Conservation (phyloP, 345 rosid genomes). For the Eucalyptus shirleyi region DNA sequence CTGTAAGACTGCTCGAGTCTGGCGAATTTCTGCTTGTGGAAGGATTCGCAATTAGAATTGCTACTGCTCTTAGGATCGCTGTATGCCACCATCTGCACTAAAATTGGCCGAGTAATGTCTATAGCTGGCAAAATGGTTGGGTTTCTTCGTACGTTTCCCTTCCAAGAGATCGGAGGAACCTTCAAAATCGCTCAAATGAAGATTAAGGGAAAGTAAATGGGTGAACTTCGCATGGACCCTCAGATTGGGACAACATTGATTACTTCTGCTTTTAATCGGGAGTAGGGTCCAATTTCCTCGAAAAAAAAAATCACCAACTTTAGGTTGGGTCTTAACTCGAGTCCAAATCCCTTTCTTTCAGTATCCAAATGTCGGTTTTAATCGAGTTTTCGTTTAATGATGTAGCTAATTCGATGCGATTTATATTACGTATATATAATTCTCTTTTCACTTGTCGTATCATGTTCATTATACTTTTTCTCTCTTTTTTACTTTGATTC, state of each 20-base stretch:
- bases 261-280: neutral
- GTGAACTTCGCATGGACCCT: neutral
- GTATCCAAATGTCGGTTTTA: neutral
- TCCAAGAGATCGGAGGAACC: neutral
- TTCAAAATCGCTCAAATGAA: neutral
- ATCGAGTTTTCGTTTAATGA: neutral
- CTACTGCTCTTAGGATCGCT: neutral
- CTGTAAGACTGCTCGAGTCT: neutral
- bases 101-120: neutral
- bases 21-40: neutral
- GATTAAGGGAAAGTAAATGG: neutral
- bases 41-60: neutral
- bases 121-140: neutral
- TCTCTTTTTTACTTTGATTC: accelerated
- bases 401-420: neutral
- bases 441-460: neutral
- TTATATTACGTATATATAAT: too few species aligned
- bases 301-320: accelerated
- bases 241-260: neutral
- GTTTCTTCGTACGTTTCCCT: neutral
- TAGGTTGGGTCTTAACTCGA: accelerated
- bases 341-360: accelerated
- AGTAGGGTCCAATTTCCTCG: neutral
- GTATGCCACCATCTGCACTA: neutral
- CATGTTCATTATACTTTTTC: neutral